phyloP scores from a whole-genome alignment of 768 basidiomycete species.

The Russula lepida region DNA sequence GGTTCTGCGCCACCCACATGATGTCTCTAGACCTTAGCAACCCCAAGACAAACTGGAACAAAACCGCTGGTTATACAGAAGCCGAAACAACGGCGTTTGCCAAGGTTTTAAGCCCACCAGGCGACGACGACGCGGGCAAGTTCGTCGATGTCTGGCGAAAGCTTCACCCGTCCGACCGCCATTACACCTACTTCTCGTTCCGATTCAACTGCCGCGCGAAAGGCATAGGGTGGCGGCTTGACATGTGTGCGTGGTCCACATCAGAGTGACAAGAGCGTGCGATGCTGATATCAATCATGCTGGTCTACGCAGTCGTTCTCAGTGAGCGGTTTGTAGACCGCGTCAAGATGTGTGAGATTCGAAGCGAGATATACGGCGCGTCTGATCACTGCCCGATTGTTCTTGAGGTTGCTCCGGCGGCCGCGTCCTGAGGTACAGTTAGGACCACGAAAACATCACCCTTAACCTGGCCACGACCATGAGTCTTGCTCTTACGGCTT shows the following conservation, averaged over 20 bases:
- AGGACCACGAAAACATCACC: neutral
- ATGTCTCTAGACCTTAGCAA: slow-evolving; percentile 52
- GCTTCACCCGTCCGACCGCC: slow-evolving; percentile 54
- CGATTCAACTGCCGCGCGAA: slow-evolving; percentile 73
- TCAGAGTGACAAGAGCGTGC: neutral
- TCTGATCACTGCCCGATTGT: slow-evolving; percentile 81
- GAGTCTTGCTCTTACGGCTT: too few species aligned
- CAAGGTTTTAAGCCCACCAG: slow-evolving; percentile 51
- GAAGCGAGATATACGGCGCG: slow-evolving; percentile 78
- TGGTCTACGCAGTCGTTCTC: slow-evolving; percentile 50
- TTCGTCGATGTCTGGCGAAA: slow-evolving; percentile 80
- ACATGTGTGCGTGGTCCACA: slow-evolving; percentile 52
- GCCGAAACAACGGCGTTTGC: slow-evolving; percentile 71
- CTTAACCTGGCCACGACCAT: neutral
- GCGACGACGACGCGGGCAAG: slow-evolving; percentile 26
- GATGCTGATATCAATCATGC: neutral
- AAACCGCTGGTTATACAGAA: slow-evolving; percentile 77
- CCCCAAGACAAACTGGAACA: slow-evolving; percentile 75
- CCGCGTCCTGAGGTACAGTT: neutral
- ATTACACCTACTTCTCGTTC: slow-evolving; percentile 82
- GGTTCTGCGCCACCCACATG: neutral
- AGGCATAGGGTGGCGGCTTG: slow-evolving; percentile 81
- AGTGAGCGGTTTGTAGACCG: slow-evolving; percentile 59
- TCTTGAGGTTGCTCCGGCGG: slow-evolving; percentile 46
- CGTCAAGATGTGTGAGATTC: slow-evolving; percentile 78